Conservation (phyloP, 2,329 filamentous ascomycete species). For the Blumeria hordei region DNA sequence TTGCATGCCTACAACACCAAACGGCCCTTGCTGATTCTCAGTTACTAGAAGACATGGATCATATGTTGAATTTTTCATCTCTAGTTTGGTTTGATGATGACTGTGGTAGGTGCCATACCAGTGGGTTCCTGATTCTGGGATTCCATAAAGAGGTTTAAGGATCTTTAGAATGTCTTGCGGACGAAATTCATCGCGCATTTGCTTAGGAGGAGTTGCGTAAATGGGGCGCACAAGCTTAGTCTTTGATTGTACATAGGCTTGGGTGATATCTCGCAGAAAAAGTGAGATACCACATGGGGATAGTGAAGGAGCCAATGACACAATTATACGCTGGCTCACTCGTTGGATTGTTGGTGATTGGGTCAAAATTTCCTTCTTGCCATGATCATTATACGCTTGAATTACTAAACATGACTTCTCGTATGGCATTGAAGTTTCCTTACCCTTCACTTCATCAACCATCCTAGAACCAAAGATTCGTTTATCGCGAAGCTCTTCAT, state of each 20-base stretch:
- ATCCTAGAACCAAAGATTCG: neutral
- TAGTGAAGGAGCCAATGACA: neutral
- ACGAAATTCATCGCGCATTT: neutral
- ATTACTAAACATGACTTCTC: slow-evolving; percentile 1
- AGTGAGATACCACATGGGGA: neutral
- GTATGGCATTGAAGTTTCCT: neutral
- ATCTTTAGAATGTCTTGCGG: neutral
- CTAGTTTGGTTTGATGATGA: neutral
- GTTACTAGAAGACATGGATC: neutral
- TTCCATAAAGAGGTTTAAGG: no score
- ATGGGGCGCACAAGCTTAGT: neutral
- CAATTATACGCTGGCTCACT: neutral
- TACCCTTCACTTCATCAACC: neutral
- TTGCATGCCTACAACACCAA: slow-evolving; percentile 2
- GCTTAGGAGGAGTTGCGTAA: neutral
- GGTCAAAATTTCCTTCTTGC: neutral
- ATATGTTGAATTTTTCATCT: neutral
- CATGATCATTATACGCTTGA: neutral
- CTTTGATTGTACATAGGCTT: neutral
- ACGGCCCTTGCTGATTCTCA: neutral
- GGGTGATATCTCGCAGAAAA: neutral
- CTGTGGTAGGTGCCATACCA: neutral
- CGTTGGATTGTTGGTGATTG: slow-evolving; percentile 1
- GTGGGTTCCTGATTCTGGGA: neutral
- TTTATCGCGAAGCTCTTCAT: neutral